Evolutionary conservation across 202 grass and related monocot species (phyloP), one percentile per base, ranked within the genome.

Genomic region (Schoenoplectus tabernaemontani): DNA sequence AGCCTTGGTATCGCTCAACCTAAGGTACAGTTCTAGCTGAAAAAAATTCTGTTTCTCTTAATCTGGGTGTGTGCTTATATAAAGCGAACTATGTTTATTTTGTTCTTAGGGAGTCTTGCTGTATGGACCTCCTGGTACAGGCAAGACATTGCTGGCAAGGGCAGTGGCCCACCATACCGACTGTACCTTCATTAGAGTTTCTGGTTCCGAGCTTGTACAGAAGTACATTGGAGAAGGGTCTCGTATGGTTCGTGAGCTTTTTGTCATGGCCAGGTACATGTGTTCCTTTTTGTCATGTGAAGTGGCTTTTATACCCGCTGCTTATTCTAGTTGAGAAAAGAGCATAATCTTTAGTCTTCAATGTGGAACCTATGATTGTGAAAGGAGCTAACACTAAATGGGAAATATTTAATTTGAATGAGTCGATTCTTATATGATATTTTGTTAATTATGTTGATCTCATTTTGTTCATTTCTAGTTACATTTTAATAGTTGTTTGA

Each of bases 191-290:
- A 98, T 98, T 68, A 90, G 95, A 64, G 95, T 98, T 67, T 98
- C 96, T 83, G 96, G 96, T 82, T 98, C 96, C 81, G 95, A 97
- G 75, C 75, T 97, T 86, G 95, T 97, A 84, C 95, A 97, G 73
- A 97, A 97, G 76, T 97, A 97, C 82, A 97, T 97, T 56, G 95
- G 95, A 76, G 95, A 97, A 74, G 95, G 95, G 20, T 97, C 95
- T 53, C 77, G 94, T 48, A 97, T 97, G 94, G 94, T 97, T 39
- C 89, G 94, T 57, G 94, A 97, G 83, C 94, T 97, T 63, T 98
- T 98, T 77, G 95, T 98, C 41, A 94, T 98, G 95, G 95, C 95
- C 42, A 94, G 95, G 95, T 98, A 89, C 4, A 57, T 74, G 47
- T 30, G 71, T 41, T 28, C 0, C n/a, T 4, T 77, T 65, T 61